Evolutionary conservation across 306 rosid genomes (phyloP), one percentile per base, ranked within the genome.

Genomic region (Rosa chinensis): DNA sequence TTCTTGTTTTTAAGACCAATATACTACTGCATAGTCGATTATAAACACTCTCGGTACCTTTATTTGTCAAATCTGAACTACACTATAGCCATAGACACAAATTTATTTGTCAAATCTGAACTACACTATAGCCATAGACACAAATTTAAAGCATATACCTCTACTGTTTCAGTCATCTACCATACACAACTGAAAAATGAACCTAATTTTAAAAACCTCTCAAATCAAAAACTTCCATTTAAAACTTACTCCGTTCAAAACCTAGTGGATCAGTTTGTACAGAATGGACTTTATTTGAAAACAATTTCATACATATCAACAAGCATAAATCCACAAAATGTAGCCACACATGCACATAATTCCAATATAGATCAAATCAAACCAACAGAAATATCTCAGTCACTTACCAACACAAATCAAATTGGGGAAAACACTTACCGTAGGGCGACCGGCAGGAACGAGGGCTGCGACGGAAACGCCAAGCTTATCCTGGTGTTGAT

Each of bases 371-470:
- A 59, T 43, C 77, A 74, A 64, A 80, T 52, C 53, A 42, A 77
- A 16, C 53, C 81, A 83, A 14, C 64, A 78, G 50, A 83, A 48
- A 72, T 32, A 66, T 64, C 66, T 66, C 52, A 42, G 23, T 77
- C 82, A n/a, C 48, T 56, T 12, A 42, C 49, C 18, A 28, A 39
- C 52, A 48, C 8, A 55, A 40, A 59, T 23, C 35, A 62, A 10
- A 32, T 32, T 32, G 35, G 35, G 35, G 35, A 32, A 32, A 32
- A 32, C 35, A 32, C 35, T 32, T 32, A 32, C 35, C 35, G 3
- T 32, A 32, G 35, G 35, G 35, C 35, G 35, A 32, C 35, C 35
- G 3, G 35, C 3, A 32, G 35, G 35, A 32, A 32, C 35, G 3
- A 32, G 35, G 35, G 3, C 3, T 32, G 35, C 3, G 35, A 32